Conservation (phyloP, 305 asterid species). For the Fraxinus platypoda region DNA sequence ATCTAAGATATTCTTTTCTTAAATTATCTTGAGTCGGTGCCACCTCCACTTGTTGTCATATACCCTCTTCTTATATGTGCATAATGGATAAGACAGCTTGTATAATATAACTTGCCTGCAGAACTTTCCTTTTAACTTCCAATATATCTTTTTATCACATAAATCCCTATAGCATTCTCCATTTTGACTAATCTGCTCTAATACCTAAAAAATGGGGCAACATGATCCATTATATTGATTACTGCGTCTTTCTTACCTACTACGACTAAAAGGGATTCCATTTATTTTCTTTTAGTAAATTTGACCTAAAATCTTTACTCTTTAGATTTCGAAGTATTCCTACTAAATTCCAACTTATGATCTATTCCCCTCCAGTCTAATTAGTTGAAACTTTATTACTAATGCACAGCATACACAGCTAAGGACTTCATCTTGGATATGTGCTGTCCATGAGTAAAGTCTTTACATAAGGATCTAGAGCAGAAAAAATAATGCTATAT, state of each 20-base stretch:
- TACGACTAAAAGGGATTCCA: not conserved
- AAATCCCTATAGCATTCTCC: not conserved
- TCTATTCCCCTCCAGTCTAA: not conserved
- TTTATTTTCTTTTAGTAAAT: not conserved
- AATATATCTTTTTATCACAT: not conserved
- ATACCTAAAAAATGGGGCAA: not conserved
- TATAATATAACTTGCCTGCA: not conserved
- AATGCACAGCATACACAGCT: not conserved
- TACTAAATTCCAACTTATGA: not conserved
- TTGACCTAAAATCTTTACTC: not conserved
- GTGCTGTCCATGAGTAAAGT: not conserved
- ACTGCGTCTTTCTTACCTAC: not conserved
- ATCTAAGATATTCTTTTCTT: constrained; percentile 2
- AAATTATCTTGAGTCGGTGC: not conserved
- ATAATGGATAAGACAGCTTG: not conserved
- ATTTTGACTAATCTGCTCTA: not conserved
- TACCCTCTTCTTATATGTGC: not conserved
- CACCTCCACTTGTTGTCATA: not conserved
- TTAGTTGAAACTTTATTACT: not conserved
- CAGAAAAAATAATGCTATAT: not conserved
- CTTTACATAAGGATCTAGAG: not conserved
- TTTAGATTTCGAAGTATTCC: not conserved
- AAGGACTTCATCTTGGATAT: not conserved
- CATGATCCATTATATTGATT: not conserved
- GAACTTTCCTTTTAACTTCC: not conserved